A percentile compares a stretch with the other conserved stretches of the same genome.
Conservation (phyloP, 2,329 filamentous ascomycete species). For the Didymella sp. region DNA sequence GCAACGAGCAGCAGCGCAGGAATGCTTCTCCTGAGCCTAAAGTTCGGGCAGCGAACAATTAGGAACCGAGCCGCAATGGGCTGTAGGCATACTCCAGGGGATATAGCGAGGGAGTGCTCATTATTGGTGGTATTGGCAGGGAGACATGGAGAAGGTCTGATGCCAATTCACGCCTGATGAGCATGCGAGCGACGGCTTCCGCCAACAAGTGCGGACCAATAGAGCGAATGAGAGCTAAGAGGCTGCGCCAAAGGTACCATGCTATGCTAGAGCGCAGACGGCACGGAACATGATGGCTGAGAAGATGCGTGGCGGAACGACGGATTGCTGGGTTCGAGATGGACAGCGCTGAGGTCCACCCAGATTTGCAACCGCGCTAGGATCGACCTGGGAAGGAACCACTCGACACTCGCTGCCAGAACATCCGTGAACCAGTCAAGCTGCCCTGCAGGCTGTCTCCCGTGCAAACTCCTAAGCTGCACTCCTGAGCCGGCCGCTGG, state of each 20-base stretch:
- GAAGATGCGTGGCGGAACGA: conserved; percentile 32
- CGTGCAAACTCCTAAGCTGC: conserved; percentile 28
- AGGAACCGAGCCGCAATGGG: conserved; percentile 44
- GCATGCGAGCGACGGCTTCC: conserved; percentile 32
- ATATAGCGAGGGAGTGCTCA: conserved; percentile 40
- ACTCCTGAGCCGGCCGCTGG: conserved; percentile 18
- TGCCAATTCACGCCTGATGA: conserved; percentile 29
- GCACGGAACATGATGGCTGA: conserved; percentile 38
- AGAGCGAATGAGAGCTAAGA: conserved; percentile 29
- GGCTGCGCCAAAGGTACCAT: conserved; percentile 31
- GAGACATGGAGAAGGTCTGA: conserved; percentile 35
- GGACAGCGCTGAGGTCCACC: conserved; percentile 22
- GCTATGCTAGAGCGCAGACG: conserved; percentile 37
- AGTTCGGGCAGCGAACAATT: conserved; percentile 30
- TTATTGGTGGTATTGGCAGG: conserved; percentile 44
- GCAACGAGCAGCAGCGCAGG: conserved; percentile 40
- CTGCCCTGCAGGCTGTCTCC: conserved; percentile 9
- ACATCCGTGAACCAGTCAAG: conserved; percentile 25
- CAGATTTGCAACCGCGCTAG: conserved; percentile 29
- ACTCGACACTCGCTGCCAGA: conserved; percentile 10
- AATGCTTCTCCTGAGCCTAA: conserved; percentile 42
- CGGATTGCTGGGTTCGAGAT: conserved; percentile 28
- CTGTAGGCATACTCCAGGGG: conserved; percentile 38
- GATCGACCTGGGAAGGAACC: conserved; percentile 14
- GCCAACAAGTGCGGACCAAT: conserved; percentile 28